These are phyloP conservation scores for Toxicodendron radicans DNA, from an alignment of 345 rosid species.

Conservation along the genomic window DNA sequence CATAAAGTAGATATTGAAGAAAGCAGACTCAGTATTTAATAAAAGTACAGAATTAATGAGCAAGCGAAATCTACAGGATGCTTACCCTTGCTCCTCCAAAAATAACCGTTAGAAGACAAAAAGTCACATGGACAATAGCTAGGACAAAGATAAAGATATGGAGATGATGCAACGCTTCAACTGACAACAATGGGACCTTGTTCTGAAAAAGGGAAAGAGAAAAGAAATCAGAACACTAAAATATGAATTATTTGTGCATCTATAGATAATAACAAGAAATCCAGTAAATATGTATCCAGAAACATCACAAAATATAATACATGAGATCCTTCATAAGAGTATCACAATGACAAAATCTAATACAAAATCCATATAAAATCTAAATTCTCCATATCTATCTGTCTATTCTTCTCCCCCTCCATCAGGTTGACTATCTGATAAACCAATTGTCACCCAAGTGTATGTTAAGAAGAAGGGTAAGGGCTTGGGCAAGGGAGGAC, in stretches of 20 bases:
- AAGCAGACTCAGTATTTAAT: not conserved
- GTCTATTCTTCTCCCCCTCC: too few species aligned
- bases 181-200: conserved; percentile 56
- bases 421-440: too few species aligned
- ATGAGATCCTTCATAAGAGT: not conserved
- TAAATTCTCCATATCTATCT: too few species aligned
- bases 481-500: too few species aligned
- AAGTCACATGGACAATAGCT: conserved; percentile 63
- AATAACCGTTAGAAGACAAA: conserved; percentile 55
- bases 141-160: conserved; percentile 73
- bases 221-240: not conserved
- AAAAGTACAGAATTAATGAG: not conserved
- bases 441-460: too few species aligned
- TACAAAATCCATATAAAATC: too few species aligned
- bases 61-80: conserved; percentile 7
- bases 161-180: conserved; percentile 67
- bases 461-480: too few species aligned
- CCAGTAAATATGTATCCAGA: not conserved
- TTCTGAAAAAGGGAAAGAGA: conserved; percentile 28
- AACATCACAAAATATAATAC: not conserved
- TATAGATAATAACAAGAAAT: conserved; percentile 4
- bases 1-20: conserved; percentile 2
- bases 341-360: not conserved
- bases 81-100: conserved; percentile 63
- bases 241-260: not conserved